Conservation (phyloP, 1,139 yeast species). For the Debaryomycetaceae sp. region DNA sequence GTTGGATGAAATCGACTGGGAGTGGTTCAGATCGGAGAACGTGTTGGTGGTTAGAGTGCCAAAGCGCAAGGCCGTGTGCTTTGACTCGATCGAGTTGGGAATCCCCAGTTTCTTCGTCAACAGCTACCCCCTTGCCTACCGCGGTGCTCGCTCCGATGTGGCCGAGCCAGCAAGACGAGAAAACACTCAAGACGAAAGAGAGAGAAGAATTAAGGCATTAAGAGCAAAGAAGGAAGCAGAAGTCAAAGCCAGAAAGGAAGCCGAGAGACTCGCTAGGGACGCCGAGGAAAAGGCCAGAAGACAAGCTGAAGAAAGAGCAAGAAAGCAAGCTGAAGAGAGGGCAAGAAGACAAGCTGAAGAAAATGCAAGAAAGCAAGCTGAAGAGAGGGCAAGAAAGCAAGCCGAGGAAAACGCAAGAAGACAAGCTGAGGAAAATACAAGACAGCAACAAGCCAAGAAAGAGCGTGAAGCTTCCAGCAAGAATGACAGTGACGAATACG, state of each 20-base stretch:
- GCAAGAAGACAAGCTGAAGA: conserved; percentile 6
- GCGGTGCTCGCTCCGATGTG: not conserved
- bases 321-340: conserved; percentile 7
- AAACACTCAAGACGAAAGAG: conserved; percentile 6
- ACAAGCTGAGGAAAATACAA: conserved; percentile 8
- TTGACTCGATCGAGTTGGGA: conserved; percentile 4
- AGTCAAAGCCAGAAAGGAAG: conserved; percentile 13
- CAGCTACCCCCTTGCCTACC: not conserved
- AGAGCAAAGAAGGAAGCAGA: conserved; percentile 9
- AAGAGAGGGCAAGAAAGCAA: conserved; percentile 1
- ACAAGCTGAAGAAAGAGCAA: conserved; percentile 13
- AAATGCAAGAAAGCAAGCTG: conserved; percentile 4
- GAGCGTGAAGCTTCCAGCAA: too few species aligned
- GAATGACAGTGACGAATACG: not conserved
- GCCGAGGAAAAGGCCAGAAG: conserved; percentile 8
- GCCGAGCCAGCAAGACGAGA: conserved; percentile 6
- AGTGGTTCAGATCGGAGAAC: conserved; percentile 27
- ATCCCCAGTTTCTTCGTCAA: conserved; percentile 3
- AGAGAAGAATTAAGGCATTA: conserved; percentile 7
- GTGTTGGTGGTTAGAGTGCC: conserved; percentile 42
- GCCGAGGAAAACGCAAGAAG: conserved; percentile 3
- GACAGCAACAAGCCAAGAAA: not conserved
- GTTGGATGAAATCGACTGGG: conserved; percentile 34
- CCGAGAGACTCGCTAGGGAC: conserved; percentile 9
- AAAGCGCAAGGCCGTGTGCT: conserved; percentile 16